Conservation (phyloP, 345 rosid species). For the Boechera stricta region DNA sequence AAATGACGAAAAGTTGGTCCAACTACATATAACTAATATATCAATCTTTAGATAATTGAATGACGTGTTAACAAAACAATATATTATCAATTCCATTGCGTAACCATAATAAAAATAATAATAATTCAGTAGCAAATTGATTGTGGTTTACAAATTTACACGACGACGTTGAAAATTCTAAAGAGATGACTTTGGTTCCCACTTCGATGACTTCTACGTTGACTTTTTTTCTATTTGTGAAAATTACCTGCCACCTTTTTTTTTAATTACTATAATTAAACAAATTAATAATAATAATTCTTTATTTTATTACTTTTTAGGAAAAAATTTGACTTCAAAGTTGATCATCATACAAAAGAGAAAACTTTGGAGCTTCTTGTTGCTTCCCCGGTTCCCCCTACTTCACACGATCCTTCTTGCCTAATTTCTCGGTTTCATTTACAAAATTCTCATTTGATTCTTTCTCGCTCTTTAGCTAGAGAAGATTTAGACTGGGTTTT, state of each 20-base stretch:
- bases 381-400: constrained; percentile 14
- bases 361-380: constrained; percentile 14
- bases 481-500: not conserved
- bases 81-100: not conserved
- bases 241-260: constrained; percentile 38
- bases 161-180: constrained; percentile 28
- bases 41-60: not conserved
- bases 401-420: constrained; percentile 28
- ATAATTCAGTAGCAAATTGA: not conserved
- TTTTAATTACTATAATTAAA: constrained; percentile 2
- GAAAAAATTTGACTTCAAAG: constrained; percentile 43
- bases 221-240: constrained; percentile 40
- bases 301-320: not conserved
- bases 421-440: constrained; percentile 9
- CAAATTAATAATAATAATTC: not conserved
- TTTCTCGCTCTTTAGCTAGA: constrained; percentile 14
- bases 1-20: constrained; percentile 37
- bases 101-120: constrained; percentile 11
- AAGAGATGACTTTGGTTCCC: not conserved
- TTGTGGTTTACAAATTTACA: not conserved
- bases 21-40: constrained; percentile 11
- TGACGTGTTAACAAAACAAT: constrained; percentile 30
- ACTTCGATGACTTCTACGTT: constrained; percentile 30
- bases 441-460: constrained; percentile 9
- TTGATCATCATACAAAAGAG: constrained; percentile 7